These are phyloP conservation scores for Alternaria sp. DNA, from an alignment of 2,329 filamentous ascomycete genomes.

Conservation along the genomic window DNA sequence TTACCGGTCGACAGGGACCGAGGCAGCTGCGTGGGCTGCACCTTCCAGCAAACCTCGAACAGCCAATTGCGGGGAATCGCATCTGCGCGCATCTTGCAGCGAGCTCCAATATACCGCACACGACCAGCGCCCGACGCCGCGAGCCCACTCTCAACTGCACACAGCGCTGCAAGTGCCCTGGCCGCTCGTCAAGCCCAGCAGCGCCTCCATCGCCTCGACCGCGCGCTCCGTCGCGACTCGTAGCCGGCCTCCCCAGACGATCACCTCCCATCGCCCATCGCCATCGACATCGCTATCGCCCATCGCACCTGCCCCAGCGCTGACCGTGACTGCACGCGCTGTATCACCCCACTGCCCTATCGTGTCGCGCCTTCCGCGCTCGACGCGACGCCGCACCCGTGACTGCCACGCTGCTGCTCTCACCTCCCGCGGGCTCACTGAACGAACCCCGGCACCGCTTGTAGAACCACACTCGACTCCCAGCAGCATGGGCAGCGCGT, in stretches of 20 bases:
- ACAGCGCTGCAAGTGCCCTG: slow-evolving; percentile 6
- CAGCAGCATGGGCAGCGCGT: slow-evolving; percentile 45
- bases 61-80: slow-evolving; percentile 38
- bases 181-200: slow-evolving; percentile 7
- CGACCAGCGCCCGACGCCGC: slow-evolving; percentile 18
- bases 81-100: slow-evolving; percentile 24
- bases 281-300: neutral
- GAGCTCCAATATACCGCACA: slow-evolving; percentile 14
- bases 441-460: slow-evolving; percentile 11
- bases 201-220: slow-evolving; percentile 3
- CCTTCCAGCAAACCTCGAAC: slow-evolving; percentile 26
- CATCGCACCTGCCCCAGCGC: slow-evolving; percentile 14
- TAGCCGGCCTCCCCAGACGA: slow-evolving; percentile 3
- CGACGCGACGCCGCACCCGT: slow-evolving; percentile 17
- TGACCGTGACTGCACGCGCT: slow-evolving; percentile 1
- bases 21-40: slow-evolving; percentile 14
- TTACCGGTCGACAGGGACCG: slow-evolving; percentile 21
- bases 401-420: slow-evolving; percentile 9
- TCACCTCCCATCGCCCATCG: neutral
- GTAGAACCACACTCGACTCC: slow-evolving; percentile 18
- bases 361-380: slow-evolving; percentile 23
- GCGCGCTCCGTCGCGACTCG: neutral
- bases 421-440: slow-evolving; percentile 2
- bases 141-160: slow-evolving; percentile 1
- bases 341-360: slow-evolving; percentile 30